Conservation (phyloP, 2,329 filamentous ascomycete genomes). For the Thermoascus crustaceus region DNA sequence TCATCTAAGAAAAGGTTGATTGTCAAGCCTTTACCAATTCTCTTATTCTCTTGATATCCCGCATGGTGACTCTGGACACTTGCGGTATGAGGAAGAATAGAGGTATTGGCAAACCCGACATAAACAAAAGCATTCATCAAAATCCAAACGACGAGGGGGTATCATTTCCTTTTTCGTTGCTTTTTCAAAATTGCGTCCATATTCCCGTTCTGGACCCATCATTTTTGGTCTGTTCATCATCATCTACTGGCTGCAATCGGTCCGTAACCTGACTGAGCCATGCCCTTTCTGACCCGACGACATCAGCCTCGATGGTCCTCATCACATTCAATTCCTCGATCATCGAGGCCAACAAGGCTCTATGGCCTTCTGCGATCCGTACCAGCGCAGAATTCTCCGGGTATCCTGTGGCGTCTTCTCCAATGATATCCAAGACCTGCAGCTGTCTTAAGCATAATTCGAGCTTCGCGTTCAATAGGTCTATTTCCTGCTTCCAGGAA, state of each 20-base stretch:
- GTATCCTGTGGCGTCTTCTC: conserved; percentile 18
- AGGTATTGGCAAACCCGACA: too few relatives aligned
- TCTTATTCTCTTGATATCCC: too few relatives aligned
- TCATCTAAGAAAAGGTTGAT: too few relatives aligned
- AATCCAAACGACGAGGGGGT: too few relatives aligned
- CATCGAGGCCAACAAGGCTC: conserved; percentile 26
- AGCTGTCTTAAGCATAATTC: conserved; percentile 29
- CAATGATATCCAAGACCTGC: conserved; percentile 28
- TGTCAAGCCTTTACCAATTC: too few relatives aligned
- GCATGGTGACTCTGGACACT: too few relatives aligned
- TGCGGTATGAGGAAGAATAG: too few relatives aligned
- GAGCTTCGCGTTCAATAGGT: conserved; percentile 22
- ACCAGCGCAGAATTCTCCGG: conserved; percentile 24
- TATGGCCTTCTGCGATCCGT: conserved; percentile 20
- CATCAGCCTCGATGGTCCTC: conserved; percentile 25
- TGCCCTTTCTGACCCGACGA: conserved; percentile 26
- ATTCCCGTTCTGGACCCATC: conserved; percentile 15
- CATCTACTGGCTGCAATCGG: conserved; percentile 12
- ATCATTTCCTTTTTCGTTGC: too few relatives aligned
- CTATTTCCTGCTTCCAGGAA: conserved; percentile 27
- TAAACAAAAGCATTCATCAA: too few relatives aligned
- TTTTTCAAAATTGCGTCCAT: conserved; percentile 16
- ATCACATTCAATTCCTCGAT: conserved; percentile 29
- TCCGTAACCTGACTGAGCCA: conserved; percentile 25
- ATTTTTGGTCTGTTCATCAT: background rate